Conservation (phyloP, 257 asterid genomes). For the Primulina eburnea region DNA sequence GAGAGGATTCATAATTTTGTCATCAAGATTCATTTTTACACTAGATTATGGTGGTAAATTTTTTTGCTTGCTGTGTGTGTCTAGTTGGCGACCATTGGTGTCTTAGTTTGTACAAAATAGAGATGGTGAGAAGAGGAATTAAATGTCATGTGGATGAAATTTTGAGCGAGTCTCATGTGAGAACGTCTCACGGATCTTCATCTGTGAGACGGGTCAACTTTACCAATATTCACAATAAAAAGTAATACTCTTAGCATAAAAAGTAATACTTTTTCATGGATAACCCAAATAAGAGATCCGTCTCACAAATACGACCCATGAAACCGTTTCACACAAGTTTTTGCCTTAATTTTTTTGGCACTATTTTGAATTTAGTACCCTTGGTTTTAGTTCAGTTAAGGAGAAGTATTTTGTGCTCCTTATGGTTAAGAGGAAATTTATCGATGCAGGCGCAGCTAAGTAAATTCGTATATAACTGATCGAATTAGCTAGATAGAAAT, state of each 20-base stretch:
- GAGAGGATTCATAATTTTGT: slow-evolving; percentile 7
- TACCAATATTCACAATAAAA: too few species aligned
- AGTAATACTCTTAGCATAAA: too few species aligned
- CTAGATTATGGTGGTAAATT: background rate
- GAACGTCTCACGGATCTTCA: too few species aligned
- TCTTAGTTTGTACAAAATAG: background rate
- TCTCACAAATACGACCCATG: too few species aligned
- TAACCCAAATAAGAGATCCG: too few species aligned
- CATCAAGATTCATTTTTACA: slow-evolving; percentile 1
- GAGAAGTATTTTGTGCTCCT: background rate
- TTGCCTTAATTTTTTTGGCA: background rate
- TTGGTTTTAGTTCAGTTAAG: background rate
- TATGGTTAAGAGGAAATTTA: background rate
- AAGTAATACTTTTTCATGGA: too few species aligned
- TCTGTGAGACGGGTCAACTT: too few species aligned
- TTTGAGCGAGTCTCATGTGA: too few species aligned
- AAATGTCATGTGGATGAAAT: background rate
- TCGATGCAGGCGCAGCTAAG: too few species aligned
- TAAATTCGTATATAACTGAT: too few species aligned
- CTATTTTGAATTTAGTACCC: background rate
- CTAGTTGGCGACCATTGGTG: background rate
- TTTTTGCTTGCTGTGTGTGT: background rate
- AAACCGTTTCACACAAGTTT: too few species aligned
- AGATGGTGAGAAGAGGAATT: background rate
- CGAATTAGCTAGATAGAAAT: slow-evolving; percentile 2